Evolutionary conservation across 371 early-diverging fungal species (phyloP).

Genomic region (Batkoa obscura): DNA sequence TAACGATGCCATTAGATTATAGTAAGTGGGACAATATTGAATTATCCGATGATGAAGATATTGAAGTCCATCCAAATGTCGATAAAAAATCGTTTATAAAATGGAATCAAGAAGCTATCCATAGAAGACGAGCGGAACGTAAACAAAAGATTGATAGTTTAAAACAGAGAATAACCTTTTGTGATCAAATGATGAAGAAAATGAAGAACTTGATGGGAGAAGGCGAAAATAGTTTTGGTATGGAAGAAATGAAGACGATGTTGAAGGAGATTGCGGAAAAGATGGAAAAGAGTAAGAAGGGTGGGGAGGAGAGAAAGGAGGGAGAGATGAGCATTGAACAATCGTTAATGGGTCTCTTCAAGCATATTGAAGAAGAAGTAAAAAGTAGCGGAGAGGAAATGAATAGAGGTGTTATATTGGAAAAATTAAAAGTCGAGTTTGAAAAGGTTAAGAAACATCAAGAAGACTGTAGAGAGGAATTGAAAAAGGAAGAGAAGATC

Average conservation of each 20-base stretch:
- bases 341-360: neutral
- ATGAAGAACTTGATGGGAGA: conserved; percentile 16
- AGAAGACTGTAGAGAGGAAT: conserved; percentile 5
- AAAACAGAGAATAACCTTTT: conserved; percentile 29
- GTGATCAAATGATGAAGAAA: conserved; percentile 25
- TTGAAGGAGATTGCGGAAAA: conserved; percentile 10
- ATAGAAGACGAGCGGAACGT: conserved; percentile 70
- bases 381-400: conserved; percentile 7
- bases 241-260: conserved; percentile 11
- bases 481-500: conserved; percentile 7
- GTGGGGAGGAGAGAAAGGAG: neutral
- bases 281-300: conserved; percentile 5
- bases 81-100: conserved; percentile 87
- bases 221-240: conserved; percentile 9
- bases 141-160: conserved; percentile 43
- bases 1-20: conserved; percentile 34
- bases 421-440: neutral
- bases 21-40: conserved; percentile 95
- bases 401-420: neutral
- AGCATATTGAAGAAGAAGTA: neutral
- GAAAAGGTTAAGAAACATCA: neutral
- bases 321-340: neutral
- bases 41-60: conserved; percentile 89
- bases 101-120: conserved; percentile 80
- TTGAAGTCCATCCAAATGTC: conserved; percentile 90